Evolutionary conservation across 495 filamentous ascomycete genomes (phyloP).

Genomic region (Penicillium malachiteum): DNA sequence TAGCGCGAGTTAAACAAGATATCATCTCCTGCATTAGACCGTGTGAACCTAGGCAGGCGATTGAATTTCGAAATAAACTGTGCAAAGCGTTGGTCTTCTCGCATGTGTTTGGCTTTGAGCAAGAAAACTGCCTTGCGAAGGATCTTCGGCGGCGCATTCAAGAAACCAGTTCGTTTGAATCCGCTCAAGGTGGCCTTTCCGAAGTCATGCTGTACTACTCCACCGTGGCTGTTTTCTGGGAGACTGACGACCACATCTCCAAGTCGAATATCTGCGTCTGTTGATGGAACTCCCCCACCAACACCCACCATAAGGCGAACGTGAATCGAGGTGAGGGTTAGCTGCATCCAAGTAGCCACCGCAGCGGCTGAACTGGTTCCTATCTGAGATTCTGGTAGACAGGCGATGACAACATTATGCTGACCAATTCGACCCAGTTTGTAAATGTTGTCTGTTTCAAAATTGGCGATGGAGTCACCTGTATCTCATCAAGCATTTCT

Average conservation of each 20-base stretch:
- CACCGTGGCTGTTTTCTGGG: slow-evolving; percentile 2
- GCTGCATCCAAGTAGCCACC: slow-evolving; percentile 27
- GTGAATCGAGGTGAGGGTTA: slow-evolving; percentile 34
- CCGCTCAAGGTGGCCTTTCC: slow-evolving; percentile 7
- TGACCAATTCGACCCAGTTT: slow-evolving; percentile 24
- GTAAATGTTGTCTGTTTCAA: slow-evolving; percentile 29
- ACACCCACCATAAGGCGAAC: slow-evolving; percentile 45
- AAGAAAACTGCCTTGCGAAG: too few species aligned
- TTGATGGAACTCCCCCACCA: slow-evolving; percentile 36
- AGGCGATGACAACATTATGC: slow-evolving; percentile 38
- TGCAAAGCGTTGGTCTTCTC: neutral
- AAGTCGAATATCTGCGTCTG: slow-evolving; percentile 8
- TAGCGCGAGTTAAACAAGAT: neutral
- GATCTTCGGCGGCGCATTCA: too few species aligned
- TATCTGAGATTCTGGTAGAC: slow-evolving; percentile 27
- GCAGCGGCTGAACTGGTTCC: slow-evolving; percentile 30
- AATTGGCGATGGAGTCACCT: slow-evolving; percentile 1
- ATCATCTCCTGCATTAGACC: neutral
- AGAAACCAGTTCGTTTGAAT: slow-evolving; percentile 24
- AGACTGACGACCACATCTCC: slow-evolving; percentile 25
- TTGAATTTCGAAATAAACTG: neutral
- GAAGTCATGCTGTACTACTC: slow-evolving; percentile 24
- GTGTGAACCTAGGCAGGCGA: neutral
- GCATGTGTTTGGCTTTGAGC: too few species aligned
- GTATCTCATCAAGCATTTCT: slow-evolving; percentile 21